Percentiles rank a stretch among this genome's conserved stretches.
Conservation (phyloP, 768 basidiomycete genomes). For the Rhizopogon salebrosus region DNA sequence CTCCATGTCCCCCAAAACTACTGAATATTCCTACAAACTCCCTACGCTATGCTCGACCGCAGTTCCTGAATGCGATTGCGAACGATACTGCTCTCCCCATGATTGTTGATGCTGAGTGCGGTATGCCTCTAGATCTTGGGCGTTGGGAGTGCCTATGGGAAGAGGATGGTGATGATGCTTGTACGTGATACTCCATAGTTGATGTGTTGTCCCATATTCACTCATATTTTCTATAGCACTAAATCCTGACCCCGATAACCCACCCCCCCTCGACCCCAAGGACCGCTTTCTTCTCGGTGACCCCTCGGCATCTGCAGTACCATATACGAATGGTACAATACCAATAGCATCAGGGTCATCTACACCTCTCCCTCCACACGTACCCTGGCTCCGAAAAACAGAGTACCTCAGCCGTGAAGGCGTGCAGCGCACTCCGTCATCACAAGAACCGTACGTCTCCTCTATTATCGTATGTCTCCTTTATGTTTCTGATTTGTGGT, state of each 20-base stretch:
- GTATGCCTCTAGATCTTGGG: conserved; percentile 91
- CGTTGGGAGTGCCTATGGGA: conserved; percentile 82
- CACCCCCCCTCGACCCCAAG: conserved; percentile 63
- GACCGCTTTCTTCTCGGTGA: conserved; percentile 77
- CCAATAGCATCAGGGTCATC: conserved; percentile 34
- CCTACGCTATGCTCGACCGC: conserved; percentile 79
- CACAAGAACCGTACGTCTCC: conserved; percentile 52
- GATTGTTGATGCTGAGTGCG: conserved; percentile 95
- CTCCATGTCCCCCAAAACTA: conserved; percentile 95
- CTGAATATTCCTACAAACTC: conserved; percentile 90
- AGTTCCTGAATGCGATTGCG: conserved; percentile 77
- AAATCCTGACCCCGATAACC: conserved; percentile 60
- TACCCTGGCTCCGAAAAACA: conserved; percentile 90
- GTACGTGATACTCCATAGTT: conserved; percentile 33
- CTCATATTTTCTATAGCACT: conserved; percentile 31
- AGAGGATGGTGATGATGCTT: conserved; percentile 64
- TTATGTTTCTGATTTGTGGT: not conserved
- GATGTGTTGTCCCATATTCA: not conserved
- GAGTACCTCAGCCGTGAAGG: conserved; percentile 77
- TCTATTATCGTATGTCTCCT: not conserved
- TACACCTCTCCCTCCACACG: conserved; percentile 51
- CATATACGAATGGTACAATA: conserved; percentile 38
- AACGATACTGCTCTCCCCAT: conserved; percentile 84
- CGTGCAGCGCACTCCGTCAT: conserved; percentile 34
- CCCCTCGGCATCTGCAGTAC: conserved; percentile 36